Evolutionary conservation across 1,284 basidiomycete species (phyloP).

Genomic region (Macrocystidia cucumis): DNA sequence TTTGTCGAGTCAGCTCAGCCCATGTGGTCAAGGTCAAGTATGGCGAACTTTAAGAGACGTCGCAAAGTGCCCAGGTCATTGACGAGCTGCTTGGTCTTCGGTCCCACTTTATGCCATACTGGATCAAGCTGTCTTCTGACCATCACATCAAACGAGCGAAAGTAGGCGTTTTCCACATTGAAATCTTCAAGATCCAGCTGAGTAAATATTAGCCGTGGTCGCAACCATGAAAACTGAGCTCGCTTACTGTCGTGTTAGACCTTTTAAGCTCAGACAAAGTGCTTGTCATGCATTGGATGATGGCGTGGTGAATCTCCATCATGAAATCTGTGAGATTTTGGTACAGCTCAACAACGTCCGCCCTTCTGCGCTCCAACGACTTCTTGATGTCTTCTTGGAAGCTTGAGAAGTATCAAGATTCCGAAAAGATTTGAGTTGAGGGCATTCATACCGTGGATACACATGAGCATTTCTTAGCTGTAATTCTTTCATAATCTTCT

Average conservation of each 20-base stretch:
- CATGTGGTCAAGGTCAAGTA: neutral
- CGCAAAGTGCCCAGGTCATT: conserved; percentile 84
- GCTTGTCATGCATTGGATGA: conserved; percentile 91
- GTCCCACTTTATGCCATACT: conserved; percentile 95
- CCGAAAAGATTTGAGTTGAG: neutral
- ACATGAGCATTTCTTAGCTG: conserved; percentile 85
- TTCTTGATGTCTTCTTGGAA: conserved; percentile 87
- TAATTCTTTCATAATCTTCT: conserved; percentile 89
- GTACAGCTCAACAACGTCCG: conserved; percentile 90
- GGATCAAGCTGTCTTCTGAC: conserved; percentile 88
- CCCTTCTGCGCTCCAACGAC: conserved; percentile 72
- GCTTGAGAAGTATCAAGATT: conserved; percentile 29
- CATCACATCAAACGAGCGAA: conserved; percentile 87
- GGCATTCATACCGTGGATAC: conserved; percentile 80
- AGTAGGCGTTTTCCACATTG: conserved; percentile 91
- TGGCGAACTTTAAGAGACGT: conserved; percentile 69
- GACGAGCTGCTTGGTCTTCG: conserved; percentile 88
- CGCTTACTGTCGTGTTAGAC: conserved; percentile 70
- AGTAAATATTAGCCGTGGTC: neutral
- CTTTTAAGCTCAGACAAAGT: conserved; percentile 90
- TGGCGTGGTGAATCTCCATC: conserved; percentile 87
- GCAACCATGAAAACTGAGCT: conserved; percentile 1
- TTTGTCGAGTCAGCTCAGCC: neutral
- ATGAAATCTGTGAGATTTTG: conserved; percentile 84
- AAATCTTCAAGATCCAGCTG: conserved; percentile 94